These are phyloP conservation scores for Chlamydomonas incerta DNA, from an alignment of 139 green algal genomes.

Conservation along the genomic window DNA sequence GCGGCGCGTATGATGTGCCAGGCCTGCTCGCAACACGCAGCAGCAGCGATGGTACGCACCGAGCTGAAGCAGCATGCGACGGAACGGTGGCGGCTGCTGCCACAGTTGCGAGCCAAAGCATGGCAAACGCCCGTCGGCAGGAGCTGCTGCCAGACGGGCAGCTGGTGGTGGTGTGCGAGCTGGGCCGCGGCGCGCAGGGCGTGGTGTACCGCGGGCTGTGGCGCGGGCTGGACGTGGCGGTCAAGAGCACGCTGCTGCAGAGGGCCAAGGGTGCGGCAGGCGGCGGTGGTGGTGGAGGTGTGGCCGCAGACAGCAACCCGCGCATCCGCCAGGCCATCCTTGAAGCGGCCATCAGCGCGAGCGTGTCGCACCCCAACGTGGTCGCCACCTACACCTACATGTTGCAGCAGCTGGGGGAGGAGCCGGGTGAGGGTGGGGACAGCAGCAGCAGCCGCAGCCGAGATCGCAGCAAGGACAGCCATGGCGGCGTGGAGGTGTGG, in stretches of 20 bases:
- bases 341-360: background rate
- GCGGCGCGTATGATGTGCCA: too few relatives aligned
- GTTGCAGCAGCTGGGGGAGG: background rate
- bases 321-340: background rate
- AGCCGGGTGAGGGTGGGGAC: background rate
- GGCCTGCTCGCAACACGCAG: too few relatives aligned
- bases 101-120: too few relatives aligned
- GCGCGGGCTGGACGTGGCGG: background rate
- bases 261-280: background rate
- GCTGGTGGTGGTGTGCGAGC: background rate
- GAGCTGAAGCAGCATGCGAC: too few relatives aligned
- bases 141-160: too few relatives aligned
- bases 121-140: too few relatives aligned
- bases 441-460: too few relatives aligned
- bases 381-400: background rate
- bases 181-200: background rate
- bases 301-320: background rate
- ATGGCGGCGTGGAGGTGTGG: background rate
- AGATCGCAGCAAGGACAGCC: too few relatives aligned
- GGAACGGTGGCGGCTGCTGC: too few relatives aligned
- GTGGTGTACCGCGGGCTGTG: background rate
- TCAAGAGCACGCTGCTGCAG: background rate
- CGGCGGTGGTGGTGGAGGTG: background rate
- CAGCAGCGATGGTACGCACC: too few relatives aligned
- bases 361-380: background rate